Base-by-base conservation (phyloP, 441 rosid genomes). In the Croton laevigatus region DNA sequence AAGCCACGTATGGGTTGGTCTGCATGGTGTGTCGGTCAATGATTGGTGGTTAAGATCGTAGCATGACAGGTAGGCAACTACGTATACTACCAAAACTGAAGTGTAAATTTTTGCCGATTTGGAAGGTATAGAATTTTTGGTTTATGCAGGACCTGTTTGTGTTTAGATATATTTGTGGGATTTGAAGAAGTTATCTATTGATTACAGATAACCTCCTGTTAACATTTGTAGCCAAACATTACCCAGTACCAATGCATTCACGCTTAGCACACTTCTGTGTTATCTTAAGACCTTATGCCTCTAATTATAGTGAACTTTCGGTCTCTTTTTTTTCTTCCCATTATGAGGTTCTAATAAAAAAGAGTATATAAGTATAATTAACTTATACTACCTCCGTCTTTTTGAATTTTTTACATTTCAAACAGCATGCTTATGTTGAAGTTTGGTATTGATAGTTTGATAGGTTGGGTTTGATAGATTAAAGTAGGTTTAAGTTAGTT, bases 11-110 rank as follows among this genome's bases (percentile, higher is more conserved):
- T 32, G 5, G 9, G 11, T 3, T 0, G 6, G n/a, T 34, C 32
- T 27, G 2, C 32, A 27, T 27, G 32, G 8, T 6, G 45, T 73
- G 59, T 40, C 44, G 34, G 16, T 23, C 6, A 62, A 16, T 66
- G 58, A 78, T 70, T 71, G 81, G 78, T 60, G 1, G 78, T 45
- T 74, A 55, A 57, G 59, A 23, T 65, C 46, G 53, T 61, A 48
- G 36, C 66, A 64, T 78, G 75, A 80, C 75, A 44, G 69, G 42
- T 48, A 7, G 64, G 68, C 34, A 3, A 37, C 51, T 20, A 0
- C 17, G 40, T 44, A 20, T 6, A 1, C 32, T 27, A 27, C 32
- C 32, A 27, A 27, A 27, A 27, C 2, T 27, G 1, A 27, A 27
- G 32, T 19, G 8, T 27, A 20, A 62, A 60, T 71, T 59, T 40